Conservation (phyloP, 306 rosid genomes). For the Castanospermum australe region DNA sequence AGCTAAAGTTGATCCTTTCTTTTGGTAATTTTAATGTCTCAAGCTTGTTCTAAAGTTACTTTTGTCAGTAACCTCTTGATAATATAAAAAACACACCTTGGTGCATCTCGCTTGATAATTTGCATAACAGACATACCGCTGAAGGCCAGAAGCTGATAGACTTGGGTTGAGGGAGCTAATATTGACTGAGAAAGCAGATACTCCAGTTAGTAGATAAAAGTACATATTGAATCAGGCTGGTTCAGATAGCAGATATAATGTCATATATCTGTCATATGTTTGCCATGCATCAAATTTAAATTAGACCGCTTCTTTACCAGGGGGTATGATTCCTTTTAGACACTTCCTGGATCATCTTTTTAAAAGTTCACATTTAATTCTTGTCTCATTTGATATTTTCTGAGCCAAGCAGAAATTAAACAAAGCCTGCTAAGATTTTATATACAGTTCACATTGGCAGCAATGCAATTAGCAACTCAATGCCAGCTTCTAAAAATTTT, state of each 20-base stretch:
- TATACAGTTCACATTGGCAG: constrained; percentile 54
- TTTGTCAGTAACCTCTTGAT: background rate
- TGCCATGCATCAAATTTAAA: constrained; percentile 12
- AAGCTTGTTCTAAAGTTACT: background rate
- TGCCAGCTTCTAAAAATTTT: constrained; percentile 41
- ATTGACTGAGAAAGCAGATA: constrained; percentile 1
- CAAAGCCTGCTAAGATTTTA: constrained; percentile 38
- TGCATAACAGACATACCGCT: background rate
- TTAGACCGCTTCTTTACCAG: background rate
- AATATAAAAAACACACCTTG: background rate
- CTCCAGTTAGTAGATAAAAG: constrained; percentile 3
- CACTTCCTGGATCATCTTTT: background rate
- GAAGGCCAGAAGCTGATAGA: background rate
- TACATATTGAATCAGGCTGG: background rate
- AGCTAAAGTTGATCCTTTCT: background rate
- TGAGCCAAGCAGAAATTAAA: constrained; percentile 18
- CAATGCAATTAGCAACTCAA: constrained; percentile 52
- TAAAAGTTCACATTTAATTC: background rate
- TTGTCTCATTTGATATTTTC: constrained; percentile 8
- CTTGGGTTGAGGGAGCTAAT: background rate
- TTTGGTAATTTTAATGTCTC: background rate
- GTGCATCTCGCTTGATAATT: background rate
- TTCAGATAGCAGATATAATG: background rate
- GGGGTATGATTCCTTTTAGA: background rate
- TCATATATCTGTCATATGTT: background rate